Percentiles rank a stretch among this genome's conserved stretches.
These are phyloP conservation scores for Cryphonectria naterciae DNA, from an alignment of 2,329 filamentous ascomycete species.

Conservation along the genomic window DNA sequence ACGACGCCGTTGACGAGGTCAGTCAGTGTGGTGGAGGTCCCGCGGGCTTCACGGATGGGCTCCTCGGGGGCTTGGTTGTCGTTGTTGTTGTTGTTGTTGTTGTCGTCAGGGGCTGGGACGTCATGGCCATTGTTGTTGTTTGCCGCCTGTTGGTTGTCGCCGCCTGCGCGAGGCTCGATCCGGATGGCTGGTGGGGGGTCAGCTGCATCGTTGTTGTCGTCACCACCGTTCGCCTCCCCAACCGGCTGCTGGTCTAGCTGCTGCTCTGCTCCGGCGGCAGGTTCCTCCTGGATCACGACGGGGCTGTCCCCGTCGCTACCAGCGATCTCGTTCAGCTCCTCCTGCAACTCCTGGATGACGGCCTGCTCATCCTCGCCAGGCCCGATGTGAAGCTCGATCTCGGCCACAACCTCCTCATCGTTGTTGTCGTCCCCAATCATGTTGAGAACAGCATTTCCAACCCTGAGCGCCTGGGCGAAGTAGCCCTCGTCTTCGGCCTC, in stretches of 20 bases:
- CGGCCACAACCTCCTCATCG: slow-evolving; percentile 33
- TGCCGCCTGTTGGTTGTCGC: slow-evolving; percentile 18
- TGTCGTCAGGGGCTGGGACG: slow-evolving; percentile 25
- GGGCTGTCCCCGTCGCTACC: slow-evolving; percentile 19
- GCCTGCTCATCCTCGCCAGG: slow-evolving; percentile 41
- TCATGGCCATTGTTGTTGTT: slow-evolving; percentile 23
- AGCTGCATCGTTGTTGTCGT: slow-evolving; percentile 16
- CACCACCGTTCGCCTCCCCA: slow-evolving; percentile 15
- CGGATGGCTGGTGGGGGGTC: slow-evolving; percentile 22
- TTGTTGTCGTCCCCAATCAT: slow-evolving; percentile 41
- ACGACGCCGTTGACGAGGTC: slow-evolving; percentile 55
- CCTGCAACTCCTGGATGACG: slow-evolving; percentile 31
- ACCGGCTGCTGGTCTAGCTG: slow-evolving; percentile 16
- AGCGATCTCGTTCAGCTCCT: slow-evolving; percentile 36
- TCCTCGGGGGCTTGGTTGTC: slow-evolving; percentile 30
- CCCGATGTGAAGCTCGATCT: slow-evolving; percentile 35
- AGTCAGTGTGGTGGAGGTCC: slow-evolving; percentile 42
- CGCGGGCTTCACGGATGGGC: slow-evolving; percentile 34
- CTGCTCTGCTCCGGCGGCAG: slow-evolving; percentile 6
- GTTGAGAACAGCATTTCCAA: slow-evolving; percentile 33
- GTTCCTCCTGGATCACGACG: slow-evolving; percentile 21
- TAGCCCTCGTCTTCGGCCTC: slow-evolving; percentile 35
- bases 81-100: slow-evolving; percentile 30
- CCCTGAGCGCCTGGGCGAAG: slow-evolving; percentile 29
- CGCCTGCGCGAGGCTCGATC: slow-evolving; percentile 16